Evolutionary conservation across 2,329 filamentous ascomycete species (phyloP).

Genomic region (Ophiocordyceps polyrhachis-furcata): DNA sequence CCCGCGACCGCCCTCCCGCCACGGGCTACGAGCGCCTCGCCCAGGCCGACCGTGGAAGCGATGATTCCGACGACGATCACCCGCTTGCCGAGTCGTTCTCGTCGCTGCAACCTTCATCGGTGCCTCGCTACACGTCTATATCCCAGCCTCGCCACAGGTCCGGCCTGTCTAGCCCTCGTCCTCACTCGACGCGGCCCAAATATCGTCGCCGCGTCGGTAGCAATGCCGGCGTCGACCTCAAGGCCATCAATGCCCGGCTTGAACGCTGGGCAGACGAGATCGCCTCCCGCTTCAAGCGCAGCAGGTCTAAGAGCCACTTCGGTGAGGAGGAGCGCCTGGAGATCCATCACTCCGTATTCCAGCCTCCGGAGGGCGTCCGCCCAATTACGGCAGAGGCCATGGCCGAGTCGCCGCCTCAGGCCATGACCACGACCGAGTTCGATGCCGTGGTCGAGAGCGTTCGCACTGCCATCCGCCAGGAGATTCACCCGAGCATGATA

Average conservation of each 20-base stretch:
- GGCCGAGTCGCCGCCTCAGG: constrained; percentile 41
- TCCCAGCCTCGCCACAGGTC: constrained; percentile 41
- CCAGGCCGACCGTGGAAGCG: constrained; percentile 60
- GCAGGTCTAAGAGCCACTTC: constrained; percentile 49
- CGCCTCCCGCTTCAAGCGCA: constrained; percentile 86
- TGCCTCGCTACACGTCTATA: constrained; percentile 46
- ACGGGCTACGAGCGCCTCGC: constrained; percentile 75
- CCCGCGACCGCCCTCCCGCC: constrained; percentile 48
- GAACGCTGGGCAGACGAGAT: constrained; percentile 98
- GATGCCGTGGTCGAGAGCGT: constrained; percentile 82
- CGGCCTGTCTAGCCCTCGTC: constrained; percentile 38
- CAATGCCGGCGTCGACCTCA: constrained; percentile 88
- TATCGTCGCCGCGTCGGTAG: constrained; percentile 34
- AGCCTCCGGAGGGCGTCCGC: constrained; percentile 71
- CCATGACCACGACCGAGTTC: constrained; percentile 65
- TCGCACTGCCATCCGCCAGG: constrained; percentile 72
- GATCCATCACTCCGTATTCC: constrained; percentile 95
- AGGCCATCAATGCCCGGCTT: constrained; percentile 88
- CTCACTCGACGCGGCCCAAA: constrained; percentile 16
- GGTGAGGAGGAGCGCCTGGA: constrained; percentile 74
- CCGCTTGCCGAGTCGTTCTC: constrained; percentile 29
- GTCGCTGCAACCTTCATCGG: constrained; percentile 37
- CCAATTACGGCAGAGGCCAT: constrained; percentile 62
- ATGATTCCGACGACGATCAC: constrained; percentile 49
- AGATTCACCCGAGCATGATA: constrained; percentile 87